Evolutionary conservation across 495 filamentous ascomycete species (phyloP), one percentile per base, ranked within the genome.

Genomic region (Eremomyces bilateralis): DNA sequence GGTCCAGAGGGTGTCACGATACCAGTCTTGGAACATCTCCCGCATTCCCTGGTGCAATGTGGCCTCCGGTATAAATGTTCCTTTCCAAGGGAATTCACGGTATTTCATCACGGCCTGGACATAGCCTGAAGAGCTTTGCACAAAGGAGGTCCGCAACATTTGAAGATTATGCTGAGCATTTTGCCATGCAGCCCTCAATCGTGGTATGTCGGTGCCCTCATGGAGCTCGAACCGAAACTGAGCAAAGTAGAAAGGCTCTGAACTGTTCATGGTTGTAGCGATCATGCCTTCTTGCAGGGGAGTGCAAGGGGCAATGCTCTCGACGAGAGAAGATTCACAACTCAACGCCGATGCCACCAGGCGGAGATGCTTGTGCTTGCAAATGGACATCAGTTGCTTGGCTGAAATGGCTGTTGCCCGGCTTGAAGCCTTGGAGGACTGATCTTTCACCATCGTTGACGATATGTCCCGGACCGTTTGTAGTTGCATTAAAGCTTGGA

Each of bases 201-300:
- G 47, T 2, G 44, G 41, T 1, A 57, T 6, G 21, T 71, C 57
- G 1, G 67, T 47, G 0, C 35, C 40, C 0, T 49, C 13, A 2
- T 50, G 31, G 0, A 90, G 44, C 12, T 57, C 40, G 28, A 83
- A 70, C 0, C 45, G 50, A 40, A 90, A 85, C 0, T 62, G 55
- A 34, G 73, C 76, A 53, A 79, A 82, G 39, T 90, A 90, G 2
- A 74, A 51, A 3, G 58, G 52, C 19, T 56, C 42, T 3, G 61
- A 56, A 20, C 60, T 62, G 2, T 62, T 54, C 4, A 69, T 50
- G n/a, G 73, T 73, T 29, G 69, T 62, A 15, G 72, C 67, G 30
- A 88, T 70, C 56, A 90, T 81, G 8, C 78, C 80, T 43, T 80
- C 65, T 44, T 91, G 80, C 1, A 88, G 54, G 0, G 80, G 62